Evolutionary conservation across 164 flowering plant genomes (phyloP).

Genomic region (Buxus sempervirens): DNA sequence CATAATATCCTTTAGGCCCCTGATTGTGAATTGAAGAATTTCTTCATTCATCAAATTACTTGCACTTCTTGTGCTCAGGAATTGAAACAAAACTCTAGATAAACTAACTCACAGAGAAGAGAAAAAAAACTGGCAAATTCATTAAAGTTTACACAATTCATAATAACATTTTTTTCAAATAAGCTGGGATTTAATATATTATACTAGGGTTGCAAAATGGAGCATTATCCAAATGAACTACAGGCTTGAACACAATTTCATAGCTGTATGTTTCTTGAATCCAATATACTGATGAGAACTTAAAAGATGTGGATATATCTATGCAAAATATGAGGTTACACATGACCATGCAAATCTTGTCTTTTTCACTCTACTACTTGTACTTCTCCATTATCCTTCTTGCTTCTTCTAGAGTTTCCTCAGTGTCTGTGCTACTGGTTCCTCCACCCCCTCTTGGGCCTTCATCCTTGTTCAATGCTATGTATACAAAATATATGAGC

Average conservation of each 20-base stretch:
- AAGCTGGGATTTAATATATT: background rate
- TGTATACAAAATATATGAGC: constrained; percentile 60
- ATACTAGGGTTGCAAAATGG: background rate
- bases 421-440: constrained; percentile 31
- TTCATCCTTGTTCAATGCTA: constrained; percentile 85
- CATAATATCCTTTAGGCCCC: no score
- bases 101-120: no score
- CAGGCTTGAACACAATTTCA: background rate
- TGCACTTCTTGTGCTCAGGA: no score
- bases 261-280: background rate
- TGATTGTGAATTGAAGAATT: no score
- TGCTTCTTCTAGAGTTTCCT: constrained; percentile 86
- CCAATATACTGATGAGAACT: no score
- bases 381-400: constrained; percentile 96
- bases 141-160: no score
- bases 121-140: no score
- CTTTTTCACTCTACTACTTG: constrained; percentile 31
- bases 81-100: no score
- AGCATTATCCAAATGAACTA: background rate
- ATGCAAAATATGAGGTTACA: background rate
- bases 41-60: no score
- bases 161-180: no score
- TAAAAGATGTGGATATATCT: no score
- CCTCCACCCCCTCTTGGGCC: constrained; percentile 56
- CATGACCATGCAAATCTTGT: background rate